Percentiles rank a stretch among this genome's conserved stretches.
These are phyloP conservation scores for Blepharisma japonicum DNA, from an alignment of 73 alveolate species.

Conservation along the genomic window DNA sequence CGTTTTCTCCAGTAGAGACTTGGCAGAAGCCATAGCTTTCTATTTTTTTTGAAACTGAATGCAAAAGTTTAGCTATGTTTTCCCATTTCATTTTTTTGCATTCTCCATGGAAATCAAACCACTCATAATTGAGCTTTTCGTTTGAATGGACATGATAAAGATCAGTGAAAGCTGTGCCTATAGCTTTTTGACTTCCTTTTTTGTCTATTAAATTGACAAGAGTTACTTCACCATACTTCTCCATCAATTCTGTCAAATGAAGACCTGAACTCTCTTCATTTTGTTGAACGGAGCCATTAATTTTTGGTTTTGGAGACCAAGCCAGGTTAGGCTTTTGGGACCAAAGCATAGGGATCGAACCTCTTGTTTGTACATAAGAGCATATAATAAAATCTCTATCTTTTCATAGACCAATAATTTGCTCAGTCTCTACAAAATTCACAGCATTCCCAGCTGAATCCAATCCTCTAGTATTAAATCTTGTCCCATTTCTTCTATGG, in stretches of 20 bases:
- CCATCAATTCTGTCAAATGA: constrained; percentile 65
- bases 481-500: constrained; percentile 86
- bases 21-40: constrained; percentile 60
- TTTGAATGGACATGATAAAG: constrained; percentile 60
- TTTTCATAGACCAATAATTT: constrained; percentile 59
- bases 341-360: constrained; percentile 94
- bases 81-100: constrained; percentile 94
- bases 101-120: constrained; percentile 98
- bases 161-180: constrained; percentile 78
- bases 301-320: constrained; percentile 71
- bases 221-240: constrained; percentile 67
- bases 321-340: constrained; percentile 70
- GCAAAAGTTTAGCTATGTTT: constrained; percentile 74
- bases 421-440: constrained; percentile 94
- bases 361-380: constrained; percentile 88
- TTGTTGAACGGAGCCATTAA: constrained; percentile 56
- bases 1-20: constrained; percentile 29
- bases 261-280: constrained; percentile 52
- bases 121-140: constrained; percentile 64
- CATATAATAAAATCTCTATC: constrained; percentile 58
- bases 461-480: constrained; percentile 91
- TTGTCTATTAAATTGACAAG: constrained; percentile 87
- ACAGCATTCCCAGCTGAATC: constrained; percentile 92
- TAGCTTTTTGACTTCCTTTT: constrained; percentile 73
- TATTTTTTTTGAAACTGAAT: constrained; percentile 52